Percentiles rank a stretch among this genome's conserved stretches.
Conservation (phyloP, 805 yeast species). For the Myxozyma nipponensis region DNA sequence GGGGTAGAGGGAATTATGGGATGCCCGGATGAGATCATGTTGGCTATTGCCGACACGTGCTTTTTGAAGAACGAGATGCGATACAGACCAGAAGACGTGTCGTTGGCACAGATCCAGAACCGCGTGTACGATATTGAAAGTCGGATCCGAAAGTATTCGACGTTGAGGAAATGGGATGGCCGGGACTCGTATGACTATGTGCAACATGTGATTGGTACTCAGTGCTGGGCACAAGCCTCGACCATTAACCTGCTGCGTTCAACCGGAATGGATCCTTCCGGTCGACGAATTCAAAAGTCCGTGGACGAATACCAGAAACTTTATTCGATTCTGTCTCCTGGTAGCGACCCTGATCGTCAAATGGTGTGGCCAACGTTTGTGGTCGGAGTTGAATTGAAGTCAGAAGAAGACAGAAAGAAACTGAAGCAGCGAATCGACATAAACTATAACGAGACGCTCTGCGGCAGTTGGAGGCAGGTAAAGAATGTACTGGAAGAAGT, state of each 20-base stretch:
- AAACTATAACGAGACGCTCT: constrained; percentile 4
- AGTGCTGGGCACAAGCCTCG: constrained; percentile 27
- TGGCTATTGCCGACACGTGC: constrained; percentile 23
- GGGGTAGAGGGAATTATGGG: constrained; percentile 26
- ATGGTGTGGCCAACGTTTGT: constrained; percentile 27
- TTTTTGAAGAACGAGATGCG: constrained; percentile 17
- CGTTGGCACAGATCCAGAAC: constrained; percentile 21
- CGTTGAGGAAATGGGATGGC: constrained; percentile 22
- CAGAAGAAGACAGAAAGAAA: constrained; percentile 5
- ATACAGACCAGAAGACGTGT: constrained; percentile 14
- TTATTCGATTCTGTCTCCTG: constrained; percentile 13
- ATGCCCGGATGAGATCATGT: constrained; percentile 24
- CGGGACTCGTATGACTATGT: constrained; percentile 19
- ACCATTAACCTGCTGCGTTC: constrained; percentile 20
- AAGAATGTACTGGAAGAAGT: constrained; percentile 11
- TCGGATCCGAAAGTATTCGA: constrained; percentile 17
- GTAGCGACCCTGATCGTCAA: constrained; percentile 18
- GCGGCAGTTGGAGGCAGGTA: constrained; percentile 19
- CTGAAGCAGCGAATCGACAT: constrained; percentile 8
- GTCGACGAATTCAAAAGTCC: constrained; percentile 13
- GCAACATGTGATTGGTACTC: constrained; percentile 21
- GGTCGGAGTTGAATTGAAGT: constrained; percentile 22
- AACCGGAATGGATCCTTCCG: constrained; percentile 26
- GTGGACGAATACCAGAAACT: constrained; percentile 18
- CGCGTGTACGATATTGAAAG: constrained; percentile 16